Percentiles rank a stretch among this genome's conserved stretches.
phyloP scores from a whole-genome alignment of 2,329 filamentous ascomycete species.

The Clonostachys solani region DNA sequence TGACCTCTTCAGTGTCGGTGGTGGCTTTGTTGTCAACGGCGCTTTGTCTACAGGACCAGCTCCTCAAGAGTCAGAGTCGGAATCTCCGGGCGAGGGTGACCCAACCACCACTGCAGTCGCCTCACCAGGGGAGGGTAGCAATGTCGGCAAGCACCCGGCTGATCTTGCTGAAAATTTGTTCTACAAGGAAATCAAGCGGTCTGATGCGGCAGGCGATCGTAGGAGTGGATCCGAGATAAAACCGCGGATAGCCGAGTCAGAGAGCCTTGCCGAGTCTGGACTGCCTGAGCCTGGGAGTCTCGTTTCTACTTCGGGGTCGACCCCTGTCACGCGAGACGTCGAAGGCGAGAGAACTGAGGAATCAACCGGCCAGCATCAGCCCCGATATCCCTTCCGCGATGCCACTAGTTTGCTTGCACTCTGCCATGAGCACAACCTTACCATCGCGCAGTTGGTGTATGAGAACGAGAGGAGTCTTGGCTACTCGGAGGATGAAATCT shows the following conservation, averaged over 20 bases:
- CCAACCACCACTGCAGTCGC: slow-evolving; percentile 2
- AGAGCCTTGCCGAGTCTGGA: background rate
- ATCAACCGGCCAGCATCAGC: slow-evolving; percentile 20
- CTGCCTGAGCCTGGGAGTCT: background rate
- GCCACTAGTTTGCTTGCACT: slow-evolving; percentile 38
- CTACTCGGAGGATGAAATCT: slow-evolving; percentile 43
- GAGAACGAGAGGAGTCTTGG: slow-evolving; percentile 48
- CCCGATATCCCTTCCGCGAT: slow-evolving; percentile 41
- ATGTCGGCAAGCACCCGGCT: slow-evolving; percentile 28
- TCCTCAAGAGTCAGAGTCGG: slow-evolving; percentile 4
- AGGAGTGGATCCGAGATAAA: slow-evolving; percentile 37
- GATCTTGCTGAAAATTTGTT: slow-evolving; percentile 46
- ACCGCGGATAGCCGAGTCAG: slow-evolving; percentile 1
- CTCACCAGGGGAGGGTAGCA: slow-evolving; percentile 10
- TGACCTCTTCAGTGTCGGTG: slow-evolving; percentile 46
- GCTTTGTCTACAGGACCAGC: slow-evolving; percentile 35
- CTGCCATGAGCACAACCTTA: slow-evolving; percentile 44
- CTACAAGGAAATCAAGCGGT: slow-evolving; percentile 44
- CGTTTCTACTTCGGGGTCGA: slow-evolving; percentile 4
- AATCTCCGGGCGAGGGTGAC: slow-evolving; percentile 3
- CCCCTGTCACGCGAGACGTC: background rate
- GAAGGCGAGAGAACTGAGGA: slow-evolving; percentile 7
- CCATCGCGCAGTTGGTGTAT: slow-evolving; percentile 46
- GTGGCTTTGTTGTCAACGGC: slow-evolving; percentile 48
- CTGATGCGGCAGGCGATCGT: slow-evolving; percentile 39